These are phyloP conservation scores for Dendrostoma leiphaemia DNA, from an alignment of 2,329 filamentous ascomycete species.

Conservation along the genomic window DNA sequence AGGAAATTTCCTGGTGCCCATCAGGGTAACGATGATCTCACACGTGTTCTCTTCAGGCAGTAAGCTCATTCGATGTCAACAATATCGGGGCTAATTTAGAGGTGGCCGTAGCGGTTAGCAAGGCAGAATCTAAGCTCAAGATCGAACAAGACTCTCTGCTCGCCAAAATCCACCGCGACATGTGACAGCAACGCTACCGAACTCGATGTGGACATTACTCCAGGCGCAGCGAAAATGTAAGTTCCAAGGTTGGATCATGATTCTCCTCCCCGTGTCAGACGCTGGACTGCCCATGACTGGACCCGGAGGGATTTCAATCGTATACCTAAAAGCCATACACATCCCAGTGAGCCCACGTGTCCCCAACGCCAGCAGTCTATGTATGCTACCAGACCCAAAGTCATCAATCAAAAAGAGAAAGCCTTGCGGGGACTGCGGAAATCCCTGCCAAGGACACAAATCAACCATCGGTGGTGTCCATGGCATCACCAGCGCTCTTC, in stretches of 20 bases:
- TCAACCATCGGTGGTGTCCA: constrained; percentile 44
- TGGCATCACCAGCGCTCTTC: constrained; percentile 35
- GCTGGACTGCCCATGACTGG: too few relatives aligned
- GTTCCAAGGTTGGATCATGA: not conserved
- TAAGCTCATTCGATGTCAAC: not conserved
- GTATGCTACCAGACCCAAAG: not conserved
- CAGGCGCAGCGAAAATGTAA: not conserved
- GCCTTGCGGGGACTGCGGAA: not conserved
- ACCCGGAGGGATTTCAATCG: too few relatives aligned
- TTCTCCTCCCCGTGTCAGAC: not conserved
- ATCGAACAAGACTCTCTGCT: too few relatives aligned
- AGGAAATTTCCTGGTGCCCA: too few relatives aligned
- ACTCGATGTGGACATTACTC: not conserved
- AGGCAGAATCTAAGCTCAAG: too few relatives aligned
- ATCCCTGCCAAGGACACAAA: not conserved
- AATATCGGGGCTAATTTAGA: not conserved
- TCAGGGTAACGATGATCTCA: not conserved
- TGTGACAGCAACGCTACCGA: not conserved
- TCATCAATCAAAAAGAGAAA: too few relatives aligned
- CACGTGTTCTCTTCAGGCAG: not conserved
- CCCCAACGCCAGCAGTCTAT: not conserved
- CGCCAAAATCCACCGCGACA: too few relatives aligned
- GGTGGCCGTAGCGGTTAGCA: too few relatives aligned
- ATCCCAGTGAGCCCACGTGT: not conserved
- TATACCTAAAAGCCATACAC: not conserved